Evolutionary conservation across 2,329 filamentous ascomycete genomes (phyloP), one percentile per base, ranked within the genome.

Genomic region (Myriosclerotinia curreyana): DNA sequence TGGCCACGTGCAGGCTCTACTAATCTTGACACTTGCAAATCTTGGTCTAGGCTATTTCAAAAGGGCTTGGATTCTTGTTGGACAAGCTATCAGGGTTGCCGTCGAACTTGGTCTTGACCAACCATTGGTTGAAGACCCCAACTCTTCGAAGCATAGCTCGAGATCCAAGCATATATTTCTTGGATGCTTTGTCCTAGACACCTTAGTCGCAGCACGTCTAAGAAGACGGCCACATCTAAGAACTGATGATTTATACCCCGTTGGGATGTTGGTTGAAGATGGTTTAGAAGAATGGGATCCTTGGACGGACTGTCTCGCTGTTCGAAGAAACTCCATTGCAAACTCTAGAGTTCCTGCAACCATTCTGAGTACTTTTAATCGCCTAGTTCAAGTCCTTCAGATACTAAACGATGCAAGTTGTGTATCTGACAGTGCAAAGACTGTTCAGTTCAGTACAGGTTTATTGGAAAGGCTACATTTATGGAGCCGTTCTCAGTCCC

Each of bases 251-350:
- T 73, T 84, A 34, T 74, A 78, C n/a, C 74, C 75, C 46, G 72
- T 74, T 59, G 80, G 81, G 12, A 74, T 76, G 3, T 76, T 89
- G 2, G 79, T 84, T 34, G 86, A 90, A 73, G 86, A 89, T 69
- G 86, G 86, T 1, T 76, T 88, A 25, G 89, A 91, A 71, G 88
- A 91, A 76, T 91, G 88, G 88, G 85, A 89, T 68, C 85, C 86
- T 1, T 92, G 89, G 89, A 79, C 80, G 22, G 83, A 86, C 34
- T 79, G 79, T 65, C 69, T 79, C 64, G 74, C 76, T 67, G 76
- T 77, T 49, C 71, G 74, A 28, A 66, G 77, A 66, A 66, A 52
- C 22, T 62, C 44, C 36, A 53, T 52, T 12, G 66, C 64, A 11
- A 68, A 64, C 22, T 66, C 70, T 44, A 75, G 71, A 61, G 67